Conservation (phyloP, 164 flowering plant genomes). For the Aristolochia californica region DNA sequence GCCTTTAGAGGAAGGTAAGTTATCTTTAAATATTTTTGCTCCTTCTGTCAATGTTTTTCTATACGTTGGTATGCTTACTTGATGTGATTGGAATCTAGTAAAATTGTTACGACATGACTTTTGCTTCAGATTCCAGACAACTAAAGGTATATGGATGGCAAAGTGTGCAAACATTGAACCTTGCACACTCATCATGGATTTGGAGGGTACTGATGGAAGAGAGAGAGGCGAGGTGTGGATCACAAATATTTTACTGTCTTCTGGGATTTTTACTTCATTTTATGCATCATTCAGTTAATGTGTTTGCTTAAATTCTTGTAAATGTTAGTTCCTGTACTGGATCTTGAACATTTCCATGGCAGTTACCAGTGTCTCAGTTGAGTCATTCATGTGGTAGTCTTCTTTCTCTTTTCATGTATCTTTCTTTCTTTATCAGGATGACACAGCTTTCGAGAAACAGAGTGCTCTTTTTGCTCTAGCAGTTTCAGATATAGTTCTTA, state of each 20-base stretch:
- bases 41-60: not conserved
- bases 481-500: constrained; percentile 92
- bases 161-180: constrained; percentile 80
- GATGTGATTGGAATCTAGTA: not conserved
- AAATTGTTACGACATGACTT: not conserved
- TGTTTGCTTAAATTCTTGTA: not conserved
- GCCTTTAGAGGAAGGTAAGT: constrained; percentile 84
- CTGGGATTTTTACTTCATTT: not conserved
- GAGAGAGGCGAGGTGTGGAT: constrained; percentile 85
- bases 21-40: not conserved
- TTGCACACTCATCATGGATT: constrained; percentile 86
- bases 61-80: not conserved
- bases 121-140: constrained; percentile 73
- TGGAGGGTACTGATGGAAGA: constrained; percentile 98
- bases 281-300: not conserved
- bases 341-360: not conserved
- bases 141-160: constrained; percentile 97
- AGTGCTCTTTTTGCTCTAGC: constrained; percentile 99
- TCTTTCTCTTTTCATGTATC: not conserved
- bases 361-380: not conserved
- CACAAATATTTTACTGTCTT: not conserved
- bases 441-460: constrained; percentile 97
- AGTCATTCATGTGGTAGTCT: not conserved
- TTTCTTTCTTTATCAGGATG: constrained; percentile 54
- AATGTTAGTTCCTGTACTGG: not conserved